These are phyloP conservation scores for Epichloe baconii DNA, from an alignment of 2,329 filamentous ascomycete genomes.

Conservation along the genomic window DNA sequence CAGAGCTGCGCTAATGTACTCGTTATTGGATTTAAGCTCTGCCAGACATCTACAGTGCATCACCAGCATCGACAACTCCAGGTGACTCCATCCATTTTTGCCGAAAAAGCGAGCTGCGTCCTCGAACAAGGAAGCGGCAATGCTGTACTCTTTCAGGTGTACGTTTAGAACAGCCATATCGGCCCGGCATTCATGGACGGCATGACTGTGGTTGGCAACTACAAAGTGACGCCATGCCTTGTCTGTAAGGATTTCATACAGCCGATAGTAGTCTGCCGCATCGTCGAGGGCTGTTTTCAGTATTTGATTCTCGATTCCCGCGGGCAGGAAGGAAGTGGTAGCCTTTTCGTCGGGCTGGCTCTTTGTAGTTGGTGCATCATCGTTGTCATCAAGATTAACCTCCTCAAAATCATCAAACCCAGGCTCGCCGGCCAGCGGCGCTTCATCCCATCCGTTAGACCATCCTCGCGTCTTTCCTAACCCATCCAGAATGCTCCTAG, in stretches of 20 bases:
- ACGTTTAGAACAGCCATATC: conserved; percentile 81
- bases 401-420: conserved; percentile 41
- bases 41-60: conserved; percentile 78
- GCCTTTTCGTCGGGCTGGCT: neutral
- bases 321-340: conserved; percentile 14
- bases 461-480: conserved; percentile 60
- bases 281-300: conserved; percentile 49
- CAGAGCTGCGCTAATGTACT: conserved; percentile 65
- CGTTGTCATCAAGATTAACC: conserved; percentile 37
- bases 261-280: conserved; percentile 48
- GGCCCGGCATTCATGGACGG: conserved; percentile 63
- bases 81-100: conserved; percentile 60
- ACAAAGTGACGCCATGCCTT: conserved; percentile 72
- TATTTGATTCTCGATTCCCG: conserved; percentile 31
- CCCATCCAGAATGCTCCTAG: conserved; percentile 65
- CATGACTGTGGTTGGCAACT: conserved; percentile 64
- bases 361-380: conserved; percentile 16
- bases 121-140: conserved; percentile 67
- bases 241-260: conserved; percentile 70
- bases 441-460: conserved; percentile 61
- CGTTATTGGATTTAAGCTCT: conserved; percentile 60
- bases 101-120: conserved; percentile 69
- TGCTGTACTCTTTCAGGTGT: conserved; percentile 56
- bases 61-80: conserved; percentile 73
- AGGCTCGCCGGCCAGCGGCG: conserved; percentile 35